Evolutionary conservation across 352 stramenopile genomes (phyloP).

Genomic region (Pythium periplocum): DNA sequence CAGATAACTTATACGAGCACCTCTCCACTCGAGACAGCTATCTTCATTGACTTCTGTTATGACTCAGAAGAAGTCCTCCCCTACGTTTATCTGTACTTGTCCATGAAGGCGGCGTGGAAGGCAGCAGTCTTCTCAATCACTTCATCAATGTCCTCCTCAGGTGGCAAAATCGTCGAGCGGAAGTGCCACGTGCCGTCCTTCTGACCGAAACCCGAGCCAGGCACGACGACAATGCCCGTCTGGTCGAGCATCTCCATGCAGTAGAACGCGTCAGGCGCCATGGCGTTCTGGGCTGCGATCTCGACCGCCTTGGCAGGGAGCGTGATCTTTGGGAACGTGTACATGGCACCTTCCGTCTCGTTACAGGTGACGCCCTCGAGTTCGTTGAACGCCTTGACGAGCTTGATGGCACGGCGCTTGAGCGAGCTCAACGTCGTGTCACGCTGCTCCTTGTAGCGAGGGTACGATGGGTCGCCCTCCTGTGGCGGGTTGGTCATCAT

Average conservation of each 20-base stretch:
- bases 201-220: conserved; percentile 97
- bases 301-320: conserved; percentile 87
- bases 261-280: conserved; percentile 96
- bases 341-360: conserved; percentile 96
- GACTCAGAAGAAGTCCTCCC: background rate
- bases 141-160: conserved; percentile 92
- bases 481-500: conserved; percentile 97
- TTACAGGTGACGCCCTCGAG: conserved; percentile 97
- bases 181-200: conserved; percentile 96
- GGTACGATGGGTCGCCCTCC: conserved; percentile 84
- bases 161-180: conserved; percentile 98
- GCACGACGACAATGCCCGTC: conserved; percentile 98
- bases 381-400: conserved; percentile 92
- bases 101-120: conserved; percentile 96
- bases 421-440: conserved; percentile 91
- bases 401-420: conserved; percentile 90
- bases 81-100: conserved; percentile 85
- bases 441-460: conserved; percentile 89
- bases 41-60: no score
- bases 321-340: conserved; percentile 96
- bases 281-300: conserved; percentile 59
- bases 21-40: background rate
- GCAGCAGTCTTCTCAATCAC: conserved; percentile 93
- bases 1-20: conserved; percentile 1
- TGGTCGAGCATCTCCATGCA: conserved; percentile 94